Evolutionary conservation across 768 basidiomycete species (phyloP).

Genomic region (Xerocomellus dryophilus): DNA sequence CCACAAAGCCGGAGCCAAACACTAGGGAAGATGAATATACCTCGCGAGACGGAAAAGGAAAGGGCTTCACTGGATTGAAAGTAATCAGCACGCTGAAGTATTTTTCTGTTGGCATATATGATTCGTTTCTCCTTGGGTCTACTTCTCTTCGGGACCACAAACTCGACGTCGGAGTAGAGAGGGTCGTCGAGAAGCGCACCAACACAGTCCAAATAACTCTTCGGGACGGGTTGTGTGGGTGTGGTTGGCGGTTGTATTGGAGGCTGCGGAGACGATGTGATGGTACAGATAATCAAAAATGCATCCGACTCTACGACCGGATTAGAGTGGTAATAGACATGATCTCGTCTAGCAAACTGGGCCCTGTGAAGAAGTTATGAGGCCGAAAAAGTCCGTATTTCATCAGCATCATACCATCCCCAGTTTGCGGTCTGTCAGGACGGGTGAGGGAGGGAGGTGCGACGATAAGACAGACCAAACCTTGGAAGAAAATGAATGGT

Average conservation of each 20-base stretch:
- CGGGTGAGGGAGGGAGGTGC: constrained; percentile 9
- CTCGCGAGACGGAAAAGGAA: not conserved
- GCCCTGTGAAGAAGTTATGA: constrained; percentile 45
- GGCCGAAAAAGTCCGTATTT: not conserved
- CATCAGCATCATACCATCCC: constrained; percentile 61
- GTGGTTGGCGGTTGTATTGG: constrained; percentile 44
- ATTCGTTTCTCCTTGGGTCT: constrained; percentile 36
- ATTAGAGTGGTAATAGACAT: constrained; percentile 57
- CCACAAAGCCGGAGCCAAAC: constrained; percentile 71
- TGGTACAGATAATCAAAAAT: constrained; percentile 74
- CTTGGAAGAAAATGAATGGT: constrained; percentile 78
- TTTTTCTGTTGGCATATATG: constrained; percentile 67
- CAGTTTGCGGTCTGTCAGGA: constrained; percentile 69
- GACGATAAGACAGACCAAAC: constrained; percentile 27
- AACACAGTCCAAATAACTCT: constrained; percentile 63
- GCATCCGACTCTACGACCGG: constrained; percentile 58
- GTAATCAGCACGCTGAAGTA: constrained; percentile 73
- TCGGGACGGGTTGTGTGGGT: constrained; percentile 58
- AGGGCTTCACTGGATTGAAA: constrained; percentile 61
- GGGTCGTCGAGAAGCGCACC: constrained; percentile 77
- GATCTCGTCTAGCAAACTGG: constrained; percentile 75
- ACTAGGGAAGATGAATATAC: constrained; percentile 39
- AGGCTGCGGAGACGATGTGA: constrained; percentile 61
- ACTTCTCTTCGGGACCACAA: constrained; percentile 56
- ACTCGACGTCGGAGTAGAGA: constrained; percentile 82